Evolutionary conservation across 169 alveolate genomes (phyloP).

Genomic region (Plasmodium cynomolgi): DNA sequence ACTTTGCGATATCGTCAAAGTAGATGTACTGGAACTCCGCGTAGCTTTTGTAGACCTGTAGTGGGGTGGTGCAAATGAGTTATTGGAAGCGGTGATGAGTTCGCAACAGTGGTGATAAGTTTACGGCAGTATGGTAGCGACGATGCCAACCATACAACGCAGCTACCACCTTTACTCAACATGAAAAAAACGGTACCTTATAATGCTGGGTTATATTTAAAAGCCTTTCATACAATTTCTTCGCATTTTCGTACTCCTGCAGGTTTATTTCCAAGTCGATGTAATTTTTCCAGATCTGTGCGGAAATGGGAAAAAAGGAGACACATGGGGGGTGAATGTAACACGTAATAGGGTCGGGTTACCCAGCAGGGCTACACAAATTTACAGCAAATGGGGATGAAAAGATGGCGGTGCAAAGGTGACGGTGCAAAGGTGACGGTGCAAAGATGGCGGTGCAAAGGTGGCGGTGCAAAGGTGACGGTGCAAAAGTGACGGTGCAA

Average conservation of each 20-base stretch:
- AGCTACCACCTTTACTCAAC: background rate
- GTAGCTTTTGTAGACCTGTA: conserved; percentile 82
- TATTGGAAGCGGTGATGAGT: background rate
- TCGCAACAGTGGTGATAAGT: too few relatives aligned
- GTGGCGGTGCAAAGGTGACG: too few relatives aligned
- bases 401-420: too few relatives aligned
- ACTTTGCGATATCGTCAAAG: conserved; percentile 75
- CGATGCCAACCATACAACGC: background rate
- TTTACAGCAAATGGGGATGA: background rate
- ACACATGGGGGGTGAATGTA: background rate
- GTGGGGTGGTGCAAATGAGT: background rate
- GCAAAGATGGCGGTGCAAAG: too few relatives aligned
- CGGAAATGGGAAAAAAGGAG: background rate
- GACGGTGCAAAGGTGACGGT: too few relatives aligned
- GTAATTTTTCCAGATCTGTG: conserved; percentile 87
- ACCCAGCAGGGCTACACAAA: background rate
- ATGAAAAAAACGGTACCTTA: conserved; percentile 76
- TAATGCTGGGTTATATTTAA: conserved; percentile 93
- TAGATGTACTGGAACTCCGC: conserved; percentile 81
- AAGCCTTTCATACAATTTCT: conserved; percentile 91
- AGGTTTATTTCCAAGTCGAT: conserved; percentile 84
- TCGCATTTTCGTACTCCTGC: conserved; percentile 87
- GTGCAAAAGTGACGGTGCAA: too few relatives aligned
- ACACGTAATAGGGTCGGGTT: background rate
- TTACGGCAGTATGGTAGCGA: background rate